Conservation (phyloP, 768 basidiomycete species). For the Pleurotus pulmonarius region DNA sequence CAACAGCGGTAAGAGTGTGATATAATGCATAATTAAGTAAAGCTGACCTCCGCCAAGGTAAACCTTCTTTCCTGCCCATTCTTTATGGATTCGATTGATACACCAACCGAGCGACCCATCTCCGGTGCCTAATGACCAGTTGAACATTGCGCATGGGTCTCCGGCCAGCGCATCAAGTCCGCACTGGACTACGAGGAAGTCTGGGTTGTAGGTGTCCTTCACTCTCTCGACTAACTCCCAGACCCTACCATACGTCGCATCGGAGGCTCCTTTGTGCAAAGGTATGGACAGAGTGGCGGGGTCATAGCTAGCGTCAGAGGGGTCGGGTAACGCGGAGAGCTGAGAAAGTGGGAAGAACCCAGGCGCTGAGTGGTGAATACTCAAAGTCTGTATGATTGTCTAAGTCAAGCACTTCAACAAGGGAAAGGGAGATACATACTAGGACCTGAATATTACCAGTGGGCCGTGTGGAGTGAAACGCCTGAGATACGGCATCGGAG, state of each 20-base stretch:
- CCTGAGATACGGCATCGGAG: slow-evolving; percentile 82
- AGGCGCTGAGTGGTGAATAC: slow-evolving; percentile 77
- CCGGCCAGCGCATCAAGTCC: slow-evolving; percentile 86
- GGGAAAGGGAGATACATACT: slow-evolving; percentile 25
- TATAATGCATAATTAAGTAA: slow-evolving; percentile 7
- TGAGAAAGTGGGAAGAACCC: slow-evolving; percentile 79
- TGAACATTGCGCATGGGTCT: slow-evolving; percentile 74
- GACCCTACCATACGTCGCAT: slow-evolving; percentile 54
- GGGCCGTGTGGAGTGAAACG: slow-evolving; percentile 48
- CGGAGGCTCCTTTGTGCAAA: slow-evolving; percentile 66
- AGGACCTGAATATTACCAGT: slow-evolving; percentile 38
- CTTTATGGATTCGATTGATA: slow-evolving; percentile 42
- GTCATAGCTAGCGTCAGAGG: slow-evolving; percentile 35
- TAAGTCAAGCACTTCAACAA: neutral
- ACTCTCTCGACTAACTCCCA: slow-evolving; percentile 66
- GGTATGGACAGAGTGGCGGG: slow-evolving; percentile 81
- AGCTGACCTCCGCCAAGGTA: slow-evolving; percentile 72
- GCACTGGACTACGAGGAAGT: slow-evolving; percentile 80
- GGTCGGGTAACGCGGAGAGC: slow-evolving; percentile 41
- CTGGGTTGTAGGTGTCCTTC: slow-evolving; percentile 60
- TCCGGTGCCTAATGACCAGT: slow-evolving; percentile 56
- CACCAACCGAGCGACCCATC: slow-evolving; percentile 73
- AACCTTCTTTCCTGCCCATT: slow-evolving; percentile 60
- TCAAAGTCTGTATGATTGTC: slow-evolving; percentile 56
- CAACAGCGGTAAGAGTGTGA: slow-evolving; percentile 12